Conservation (phyloP, 768 basidiomycete species). For the Lyophyllum atratum region DNA sequence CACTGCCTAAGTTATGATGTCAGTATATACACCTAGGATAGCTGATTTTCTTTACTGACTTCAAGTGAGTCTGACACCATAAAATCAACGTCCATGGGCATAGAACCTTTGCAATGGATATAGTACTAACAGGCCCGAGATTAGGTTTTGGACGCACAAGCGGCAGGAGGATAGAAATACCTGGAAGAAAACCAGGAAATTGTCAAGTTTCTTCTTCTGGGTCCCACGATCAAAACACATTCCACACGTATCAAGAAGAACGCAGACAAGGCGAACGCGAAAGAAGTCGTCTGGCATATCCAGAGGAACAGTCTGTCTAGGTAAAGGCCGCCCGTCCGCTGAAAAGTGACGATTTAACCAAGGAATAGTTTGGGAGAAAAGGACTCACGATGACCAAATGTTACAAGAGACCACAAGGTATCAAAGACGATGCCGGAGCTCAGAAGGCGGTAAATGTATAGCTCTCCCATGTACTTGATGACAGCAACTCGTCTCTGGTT, state of each 20-base stretch:
- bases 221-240: constrained; percentile 97
- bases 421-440: constrained; percentile 92
- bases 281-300: constrained; percentile 98
- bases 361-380: background rate
- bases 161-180: constrained; percentile 38
- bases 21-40: background rate
- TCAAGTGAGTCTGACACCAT: constrained; percentile 95
- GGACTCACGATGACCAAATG: constrained; percentile 91
- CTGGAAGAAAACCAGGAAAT: constrained; percentile 92
- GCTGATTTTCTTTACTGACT: constrained; percentile 39
- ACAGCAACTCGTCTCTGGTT: constrained; percentile 93
- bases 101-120: constrained; percentile 79
- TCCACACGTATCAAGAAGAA: constrained; percentile 91
- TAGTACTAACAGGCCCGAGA: constrained; percentile 62
- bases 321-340: constrained; percentile 91
- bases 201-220: constrained; percentile 91
- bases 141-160: background rate
- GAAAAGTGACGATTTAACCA: constrained; percentile 14
- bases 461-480: constrained; percentile 93
- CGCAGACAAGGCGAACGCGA: constrained; percentile 88
- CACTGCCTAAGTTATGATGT: constrained; percentile 57
- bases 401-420: constrained; percentile 90
- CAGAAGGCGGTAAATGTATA: constrained; percentile 94
- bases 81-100: constrained; percentile 99
- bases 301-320: constrained; percentile 68